Evolutionary conservation across 306 rosid species (phyloP).

Genomic region (Dalbergia cochinchinensis): DNA sequence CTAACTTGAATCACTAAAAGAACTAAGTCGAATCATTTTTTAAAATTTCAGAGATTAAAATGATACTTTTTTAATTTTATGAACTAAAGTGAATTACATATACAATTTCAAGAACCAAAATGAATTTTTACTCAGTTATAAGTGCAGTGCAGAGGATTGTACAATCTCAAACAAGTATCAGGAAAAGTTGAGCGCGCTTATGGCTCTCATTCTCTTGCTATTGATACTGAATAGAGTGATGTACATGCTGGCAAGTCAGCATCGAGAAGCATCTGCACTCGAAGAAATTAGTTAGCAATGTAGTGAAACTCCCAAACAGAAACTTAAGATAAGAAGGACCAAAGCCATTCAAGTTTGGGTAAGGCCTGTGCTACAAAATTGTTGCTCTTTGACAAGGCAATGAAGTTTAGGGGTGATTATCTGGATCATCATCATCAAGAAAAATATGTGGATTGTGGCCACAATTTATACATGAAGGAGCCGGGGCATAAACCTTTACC

Average conservation of each 20-base stretch:
- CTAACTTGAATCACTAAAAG: too few species aligned
- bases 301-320: conserved; percentile 46
- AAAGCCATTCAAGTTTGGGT: conserved; percentile 54
- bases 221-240: conserved; percentile 44
- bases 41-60: too few species aligned
- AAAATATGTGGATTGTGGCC: too few species aligned
- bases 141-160: too few species aligned
- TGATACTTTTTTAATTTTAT: too few species aligned
- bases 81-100: too few species aligned
- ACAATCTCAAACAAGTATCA: conserved; percentile 33
- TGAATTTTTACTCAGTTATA: too few species aligned
- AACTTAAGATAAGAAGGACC: conserved; percentile 52
- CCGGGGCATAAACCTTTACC: background rate
- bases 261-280: conserved; percentile 6
- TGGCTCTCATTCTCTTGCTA: conserved; percentile 46
- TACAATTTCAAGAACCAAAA: too few species aligned
- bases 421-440: too few species aligned
- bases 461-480: too few species aligned
- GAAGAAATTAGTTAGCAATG: conserved; percentile 50
- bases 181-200: conserved; percentile 44
- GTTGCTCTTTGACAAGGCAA: conserved; percentile 41
- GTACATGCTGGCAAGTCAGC: conserved; percentile 41
- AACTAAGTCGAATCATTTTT: too few species aligned
- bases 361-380: conserved; percentile 42
- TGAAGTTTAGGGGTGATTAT: background rate